Percentiles rank a stretch among this genome's conserved stretches.
These are phyloP conservation scores for Climacium dendroides DNA, from an alignment of 225 moss, liverwort and hornwort genomes.

Conservation along the genomic window DNA sequence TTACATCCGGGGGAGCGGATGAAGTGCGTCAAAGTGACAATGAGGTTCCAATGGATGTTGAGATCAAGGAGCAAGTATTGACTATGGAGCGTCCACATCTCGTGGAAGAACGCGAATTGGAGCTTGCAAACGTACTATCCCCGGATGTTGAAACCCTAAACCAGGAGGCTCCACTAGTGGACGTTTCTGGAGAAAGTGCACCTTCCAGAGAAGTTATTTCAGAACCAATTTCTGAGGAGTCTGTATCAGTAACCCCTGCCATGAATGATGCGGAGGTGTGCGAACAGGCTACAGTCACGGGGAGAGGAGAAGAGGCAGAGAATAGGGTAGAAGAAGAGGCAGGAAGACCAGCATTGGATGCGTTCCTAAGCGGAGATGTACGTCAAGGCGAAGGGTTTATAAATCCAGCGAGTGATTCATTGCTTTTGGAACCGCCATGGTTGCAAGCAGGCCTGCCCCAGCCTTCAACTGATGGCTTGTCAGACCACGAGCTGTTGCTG, in stretches of 20 bases:
- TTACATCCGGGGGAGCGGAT: neutral
- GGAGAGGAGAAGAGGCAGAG: neutral
- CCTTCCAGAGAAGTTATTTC: neutral
- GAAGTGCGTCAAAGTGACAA: neutral
- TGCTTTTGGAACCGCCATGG: neutral
- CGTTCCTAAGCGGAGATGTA: neutral
- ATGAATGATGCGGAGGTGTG: neutral
- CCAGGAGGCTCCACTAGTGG: neutral
- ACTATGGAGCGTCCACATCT: neutral
- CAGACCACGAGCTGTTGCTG: slow-evolving; percentile 24
- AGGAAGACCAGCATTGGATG: neutral
- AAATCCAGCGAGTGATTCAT: neutral
- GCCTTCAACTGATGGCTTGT: neutral
- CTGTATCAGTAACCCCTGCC: neutral
- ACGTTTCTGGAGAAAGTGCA: neutral
- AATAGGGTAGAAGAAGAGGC: neutral
- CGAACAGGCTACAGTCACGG: neutral
- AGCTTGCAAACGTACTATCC: neutral
- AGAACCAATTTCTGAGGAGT: neutral
- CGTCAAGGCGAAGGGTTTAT: neutral
- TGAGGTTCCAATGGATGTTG: neutral
- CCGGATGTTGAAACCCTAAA: neutral
- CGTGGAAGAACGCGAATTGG: neutral
- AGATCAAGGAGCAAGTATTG: neutral
- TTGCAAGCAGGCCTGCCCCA: neutral